These are phyloP conservation scores for Chamaecrista fasciculata DNA, from an alignment of 306 rosid species.

Conservation along the genomic window DNA sequence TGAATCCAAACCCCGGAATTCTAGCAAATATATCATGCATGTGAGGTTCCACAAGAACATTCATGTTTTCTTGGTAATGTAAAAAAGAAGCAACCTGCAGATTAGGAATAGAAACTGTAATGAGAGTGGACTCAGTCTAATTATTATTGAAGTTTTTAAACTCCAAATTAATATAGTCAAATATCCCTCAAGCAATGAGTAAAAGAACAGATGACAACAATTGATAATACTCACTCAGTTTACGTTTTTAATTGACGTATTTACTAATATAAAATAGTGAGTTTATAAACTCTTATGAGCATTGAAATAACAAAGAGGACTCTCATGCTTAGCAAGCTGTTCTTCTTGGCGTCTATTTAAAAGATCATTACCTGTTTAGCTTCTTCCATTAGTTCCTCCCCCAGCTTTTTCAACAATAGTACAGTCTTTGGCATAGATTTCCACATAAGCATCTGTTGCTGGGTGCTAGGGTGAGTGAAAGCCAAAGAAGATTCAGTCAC, in stretches of 20 bases:
- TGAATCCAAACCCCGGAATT: constrained; percentile 97
- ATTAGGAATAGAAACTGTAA: constrained; percentile 25
- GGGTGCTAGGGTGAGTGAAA: constrained; percentile 94
- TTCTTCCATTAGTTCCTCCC: constrained; percentile 90
- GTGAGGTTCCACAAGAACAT: constrained; percentile 92
- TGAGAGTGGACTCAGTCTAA: constrained; percentile 19
- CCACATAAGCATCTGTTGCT: constrained; percentile 99
- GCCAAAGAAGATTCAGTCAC: constrained; percentile 98
- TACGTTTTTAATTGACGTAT: constrained; percentile 3
- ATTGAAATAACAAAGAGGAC: constrained; percentile 11
- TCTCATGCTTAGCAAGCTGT: too few relatives aligned
- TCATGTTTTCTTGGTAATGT: constrained; percentile 83
- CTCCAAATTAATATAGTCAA: neutral
- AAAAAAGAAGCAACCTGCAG: constrained; percentile 75
- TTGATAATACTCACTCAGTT: neutral
- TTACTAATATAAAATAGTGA: neutral
- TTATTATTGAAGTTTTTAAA: neutral
- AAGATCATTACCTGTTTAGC: constrained; percentile 76
- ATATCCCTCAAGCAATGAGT: neutral
- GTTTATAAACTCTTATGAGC: neutral
- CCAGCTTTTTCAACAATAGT: constrained; percentile 83
- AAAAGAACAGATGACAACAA: neutral
- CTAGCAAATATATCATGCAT: constrained; percentile 90
- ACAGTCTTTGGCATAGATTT: constrained; percentile 90
- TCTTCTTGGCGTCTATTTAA: neutral